Evolutionary conservation across 306 rosid species (phyloP).

Genomic region (Cucurbita ficifolia): DNA sequence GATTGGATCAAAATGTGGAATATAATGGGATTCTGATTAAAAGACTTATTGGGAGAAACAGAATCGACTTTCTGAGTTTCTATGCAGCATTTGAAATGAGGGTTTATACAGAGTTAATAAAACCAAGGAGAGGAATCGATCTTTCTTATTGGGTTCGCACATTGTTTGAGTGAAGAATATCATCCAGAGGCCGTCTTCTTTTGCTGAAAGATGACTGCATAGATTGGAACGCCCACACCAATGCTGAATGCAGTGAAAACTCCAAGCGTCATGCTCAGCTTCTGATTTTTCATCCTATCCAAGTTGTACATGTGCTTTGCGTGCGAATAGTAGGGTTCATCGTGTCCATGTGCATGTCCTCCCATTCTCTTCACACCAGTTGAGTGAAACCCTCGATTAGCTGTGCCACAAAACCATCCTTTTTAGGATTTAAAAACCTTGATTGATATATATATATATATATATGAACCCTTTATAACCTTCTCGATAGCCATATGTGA

Average conservation of each 20-base stretch:
- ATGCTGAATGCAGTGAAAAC: slow-evolving; percentile 24
- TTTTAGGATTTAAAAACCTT: background rate
- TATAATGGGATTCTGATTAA: background rate
- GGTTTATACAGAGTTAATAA: background rate
- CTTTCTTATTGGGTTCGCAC: background rate
- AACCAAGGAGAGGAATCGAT: background rate
- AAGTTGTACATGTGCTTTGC: slow-evolving; percentile 18
- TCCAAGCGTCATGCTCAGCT: slow-evolving; percentile 20
- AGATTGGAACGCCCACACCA: slow-evolving; percentile 20
- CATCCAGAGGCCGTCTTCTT: slow-evolving; percentile 20
- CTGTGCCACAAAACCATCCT: background rate
- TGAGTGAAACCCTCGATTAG: slow-evolving; percentile 18
- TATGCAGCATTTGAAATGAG: background rate
- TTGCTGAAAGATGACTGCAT: slow-evolving; percentile 26
- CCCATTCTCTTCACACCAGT: slow-evolving; percentile 27
- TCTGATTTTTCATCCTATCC: slow-evolving; percentile 19
- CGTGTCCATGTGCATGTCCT: slow-evolving; percentile 17
- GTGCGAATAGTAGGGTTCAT: slow-evolving; percentile 19
- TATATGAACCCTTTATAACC: too few species aligned
- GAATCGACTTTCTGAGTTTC: background rate
- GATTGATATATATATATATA: background rate
- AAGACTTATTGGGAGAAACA: background rate
- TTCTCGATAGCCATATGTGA: too few species aligned
- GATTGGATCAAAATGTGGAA: too few species aligned
- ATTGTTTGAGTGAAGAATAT: background rate